Percentiles rank a stretch among this genome's conserved stretches.
phyloP scores from a whole-genome alignment of 805 yeast genomes.

The Suhomyces sp. region DNA sequence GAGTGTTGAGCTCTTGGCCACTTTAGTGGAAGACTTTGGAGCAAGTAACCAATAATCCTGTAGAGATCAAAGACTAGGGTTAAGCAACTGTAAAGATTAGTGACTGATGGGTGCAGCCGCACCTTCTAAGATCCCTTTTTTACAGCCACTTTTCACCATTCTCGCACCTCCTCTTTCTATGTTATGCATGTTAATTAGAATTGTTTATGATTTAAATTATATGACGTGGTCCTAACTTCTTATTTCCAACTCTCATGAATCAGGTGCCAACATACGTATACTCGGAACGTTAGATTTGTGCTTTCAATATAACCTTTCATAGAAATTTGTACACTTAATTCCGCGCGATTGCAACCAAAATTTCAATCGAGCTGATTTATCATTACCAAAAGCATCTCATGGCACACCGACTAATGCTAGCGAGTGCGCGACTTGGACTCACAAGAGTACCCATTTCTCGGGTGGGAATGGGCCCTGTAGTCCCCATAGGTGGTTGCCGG shows the following conservation, averaged over 20 bases:
- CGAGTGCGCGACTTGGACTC: neutral
- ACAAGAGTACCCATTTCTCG: neutral
- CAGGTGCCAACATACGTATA: too few species aligned
- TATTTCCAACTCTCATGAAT: too few species aligned
- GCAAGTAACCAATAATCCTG: conserved; percentile 14
- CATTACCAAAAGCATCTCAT: neutral
- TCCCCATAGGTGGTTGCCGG: neutral
- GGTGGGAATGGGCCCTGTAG: neutral
- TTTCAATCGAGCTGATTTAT: neutral
- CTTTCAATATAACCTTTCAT: neutral
- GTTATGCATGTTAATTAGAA: too few species aligned
- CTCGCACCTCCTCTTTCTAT: neutral
- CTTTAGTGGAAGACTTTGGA: conserved; percentile 62
- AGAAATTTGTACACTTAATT: neutral
- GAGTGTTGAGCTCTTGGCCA: conserved; percentile 55
- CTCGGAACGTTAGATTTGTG: too few species aligned
- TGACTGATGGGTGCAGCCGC: neutral
- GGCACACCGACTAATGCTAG: neutral
- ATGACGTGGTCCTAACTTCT: neutral
- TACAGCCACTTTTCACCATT: neutral
- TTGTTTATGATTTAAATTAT: neutral
- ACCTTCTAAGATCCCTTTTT: neutral
- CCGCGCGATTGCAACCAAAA: neutral
- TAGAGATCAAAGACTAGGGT: neutral
- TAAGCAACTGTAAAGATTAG: neutral